Conservation (phyloP, 2,329 filamentous ascomycete genomes). For the Meredithiella fracta region DNA sequence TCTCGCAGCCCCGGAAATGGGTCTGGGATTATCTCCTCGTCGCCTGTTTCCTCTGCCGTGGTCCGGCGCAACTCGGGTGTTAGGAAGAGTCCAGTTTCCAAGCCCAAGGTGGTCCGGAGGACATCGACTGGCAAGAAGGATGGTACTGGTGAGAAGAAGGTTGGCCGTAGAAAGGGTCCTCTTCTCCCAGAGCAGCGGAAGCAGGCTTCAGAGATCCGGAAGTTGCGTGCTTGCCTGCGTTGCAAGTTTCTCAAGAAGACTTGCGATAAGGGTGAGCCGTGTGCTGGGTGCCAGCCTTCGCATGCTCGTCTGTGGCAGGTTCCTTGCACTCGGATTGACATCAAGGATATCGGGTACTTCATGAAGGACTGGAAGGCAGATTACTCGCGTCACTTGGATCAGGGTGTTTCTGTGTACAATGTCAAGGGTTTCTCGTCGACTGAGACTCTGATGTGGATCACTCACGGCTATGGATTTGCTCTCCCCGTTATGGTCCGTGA, state of each 20-base stretch:
- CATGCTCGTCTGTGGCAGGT: slow-evolving; percentile 95
- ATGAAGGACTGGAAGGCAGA: slow-evolving; percentile 99
- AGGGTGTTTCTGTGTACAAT: slow-evolving; percentile 81
- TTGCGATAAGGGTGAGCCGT: slow-evolving; percentile 93
- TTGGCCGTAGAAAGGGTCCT: slow-evolving; percentile 77
- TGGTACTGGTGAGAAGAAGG: slow-evolving; percentile 66
- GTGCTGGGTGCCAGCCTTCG: slow-evolving; percentile 84
- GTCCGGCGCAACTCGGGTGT: slow-evolving; percentile 49
- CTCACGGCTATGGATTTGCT: slow-evolving; percentile 87
- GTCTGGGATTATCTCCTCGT: slow-evolving; percentile 35
- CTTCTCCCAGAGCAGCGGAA: slow-evolving; percentile 86
- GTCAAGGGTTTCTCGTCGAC: slow-evolving; percentile 68
- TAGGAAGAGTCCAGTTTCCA: slow-evolving; percentile 63
- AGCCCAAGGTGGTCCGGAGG: slow-evolving; percentile 63
- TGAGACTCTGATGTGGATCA: slow-evolving; percentile 70
- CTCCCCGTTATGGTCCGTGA: slow-evolving; percentile 87
- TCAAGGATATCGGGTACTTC: slow-evolving; percentile 96
- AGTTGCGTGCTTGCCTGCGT: slow-evolving; percentile 78
- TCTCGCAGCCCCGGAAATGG: slow-evolving; percentile 40
- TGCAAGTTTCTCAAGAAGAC: slow-evolving; percentile 99
- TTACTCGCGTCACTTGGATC: slow-evolving; percentile 75
- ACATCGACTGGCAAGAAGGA: slow-evolving; percentile 65
- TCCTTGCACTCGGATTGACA: slow-evolving; percentile 92
- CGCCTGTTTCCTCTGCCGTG: slow-evolving; percentile 44
- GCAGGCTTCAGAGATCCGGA: slow-evolving; percentile 92